A percentile compares a stretch with the other conserved stretches of the same genome.
phyloP scores from a whole-genome alignment of 306 rosid genomes.

The Quercus glauca region DNA sequence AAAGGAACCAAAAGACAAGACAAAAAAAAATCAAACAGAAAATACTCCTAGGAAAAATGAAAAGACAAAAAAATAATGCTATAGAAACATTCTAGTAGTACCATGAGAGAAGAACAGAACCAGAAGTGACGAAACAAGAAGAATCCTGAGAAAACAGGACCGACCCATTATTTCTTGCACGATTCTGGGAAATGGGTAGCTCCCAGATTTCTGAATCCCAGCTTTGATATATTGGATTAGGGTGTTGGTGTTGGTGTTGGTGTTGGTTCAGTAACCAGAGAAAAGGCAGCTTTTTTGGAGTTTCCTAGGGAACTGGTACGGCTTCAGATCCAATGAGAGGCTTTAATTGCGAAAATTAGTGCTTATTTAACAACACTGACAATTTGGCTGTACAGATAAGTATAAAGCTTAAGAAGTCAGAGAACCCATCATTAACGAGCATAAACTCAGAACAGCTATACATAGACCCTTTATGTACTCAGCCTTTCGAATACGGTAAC shows the following conservation, averaged over 20 bases:
- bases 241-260: neutral
- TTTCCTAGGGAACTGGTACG: slow-evolving; percentile 32
- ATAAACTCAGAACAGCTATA: too few species aligned
- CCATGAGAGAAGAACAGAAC: slow-evolving; percentile 50
- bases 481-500: neutral
- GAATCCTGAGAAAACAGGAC: slow-evolving; percentile 37
- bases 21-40: neutral
- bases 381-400: neutral
- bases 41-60: too few species aligned
- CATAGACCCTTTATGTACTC: neutral
- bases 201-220: slow-evolving; percentile 14
- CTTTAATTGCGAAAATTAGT: slow-evolving; percentile 16
- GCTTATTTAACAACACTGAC: neutral
- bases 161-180: slow-evolving; percentile 41
- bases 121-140: slow-evolving; percentile 46
- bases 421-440: neutral
- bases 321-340: slow-evolving; percentile 33
- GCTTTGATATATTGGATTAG: neutral
- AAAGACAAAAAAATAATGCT: neutral
- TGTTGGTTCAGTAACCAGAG: neutral
- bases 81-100: slow-evolving; percentile 21
- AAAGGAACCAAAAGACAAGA: neutral
- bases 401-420: neutral
- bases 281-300: neutral
- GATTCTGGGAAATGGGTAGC: slow-evolving; percentile 25